A percentile compares a stretch with the other conserved stretches of the same genome.
phyloP scores from a whole-genome alignment of 306 rosid genomes.

The Quercus variabilis region DNA sequence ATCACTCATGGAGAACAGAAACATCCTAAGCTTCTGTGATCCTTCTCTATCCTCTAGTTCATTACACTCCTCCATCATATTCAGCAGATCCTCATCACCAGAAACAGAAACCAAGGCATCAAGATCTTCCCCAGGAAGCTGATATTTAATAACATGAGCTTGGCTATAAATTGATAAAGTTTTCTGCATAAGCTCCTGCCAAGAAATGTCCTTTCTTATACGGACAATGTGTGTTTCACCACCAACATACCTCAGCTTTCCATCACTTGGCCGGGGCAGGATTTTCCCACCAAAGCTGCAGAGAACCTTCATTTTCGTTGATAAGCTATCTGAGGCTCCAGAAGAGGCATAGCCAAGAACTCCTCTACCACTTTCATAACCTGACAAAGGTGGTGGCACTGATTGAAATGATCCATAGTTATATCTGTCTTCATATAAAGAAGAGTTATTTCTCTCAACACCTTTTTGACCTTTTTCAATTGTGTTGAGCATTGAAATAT shows the following conservation, averaged over 20 bases:
- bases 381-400: constrained; percentile 41
- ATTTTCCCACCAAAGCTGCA: constrained; percentile 89
- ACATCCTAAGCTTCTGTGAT: constrained; percentile 62
- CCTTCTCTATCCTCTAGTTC: constrained; percentile 47
- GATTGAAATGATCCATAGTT: constrained; percentile 51
- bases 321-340: constrained; percentile 52
- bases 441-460: constrained; percentile 39
- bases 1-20: constrained; percentile 61
- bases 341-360: constrained; percentile 48
- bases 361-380: constrained; percentile 46
- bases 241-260: constrained; percentile 83
- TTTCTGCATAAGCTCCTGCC: constrained; percentile 67
- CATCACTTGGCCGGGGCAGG: constrained; percentile 79
- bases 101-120: constrained; percentile 90
- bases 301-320: constrained; percentile 58
- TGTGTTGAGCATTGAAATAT: constrained; percentile 47
- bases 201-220: constrained; percentile 63
- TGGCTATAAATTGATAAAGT: constrained; percentile 56
- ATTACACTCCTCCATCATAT: constrained; percentile 78
- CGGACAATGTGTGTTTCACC: constrained; percentile 81
- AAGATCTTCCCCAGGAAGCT: constrained; percentile 96
- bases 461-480: constrained; percentile 53
- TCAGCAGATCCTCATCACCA: constrained; percentile 72
- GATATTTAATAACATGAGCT: constrained; percentile 62
- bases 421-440: constrained; percentile 41